These are phyloP conservation scores for Jamesozyma hellenica DNA, from an alignment of 805 yeast species.

Conservation along the genomic window DNA sequence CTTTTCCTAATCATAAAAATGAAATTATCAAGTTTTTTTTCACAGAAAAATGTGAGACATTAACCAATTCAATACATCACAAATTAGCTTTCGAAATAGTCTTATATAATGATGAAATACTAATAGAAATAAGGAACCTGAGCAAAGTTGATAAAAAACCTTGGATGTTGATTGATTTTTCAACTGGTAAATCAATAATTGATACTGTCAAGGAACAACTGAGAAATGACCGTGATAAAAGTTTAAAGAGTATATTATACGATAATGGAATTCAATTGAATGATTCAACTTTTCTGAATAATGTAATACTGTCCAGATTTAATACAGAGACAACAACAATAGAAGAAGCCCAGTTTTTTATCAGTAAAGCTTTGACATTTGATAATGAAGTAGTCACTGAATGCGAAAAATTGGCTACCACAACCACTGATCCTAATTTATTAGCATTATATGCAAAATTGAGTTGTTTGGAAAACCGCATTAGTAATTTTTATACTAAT, in stretches of 20 bases:
- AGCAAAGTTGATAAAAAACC: conserved; percentile 45
- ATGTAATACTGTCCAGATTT: conserved; percentile 29
- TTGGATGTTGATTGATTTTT: conserved; percentile 46
- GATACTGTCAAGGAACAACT: conserved; percentile 50
- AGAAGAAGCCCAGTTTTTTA: conserved; percentile 39
- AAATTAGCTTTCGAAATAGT: conserved; percentile 45
- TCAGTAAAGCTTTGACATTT: conserved; percentile 56
- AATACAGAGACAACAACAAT: conserved; percentile 26
- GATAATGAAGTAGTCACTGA: conserved; percentile 51
- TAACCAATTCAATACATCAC: conserved; percentile 28
- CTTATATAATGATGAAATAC: conserved; percentile 51
- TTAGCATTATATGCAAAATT: conserved; percentile 54
- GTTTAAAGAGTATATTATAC: conserved; percentile 32
- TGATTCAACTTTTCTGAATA: conserved; percentile 27
- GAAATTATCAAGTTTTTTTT: conserved; percentile 40
- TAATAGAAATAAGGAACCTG: conserved; percentile 48
- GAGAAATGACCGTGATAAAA: conserved; percentile 34
- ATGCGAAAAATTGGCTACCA: conserved; percentile 46
- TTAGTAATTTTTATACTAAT: conserved; percentile 10
- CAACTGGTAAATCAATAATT: conserved; percentile 41
- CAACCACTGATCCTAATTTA: conserved; percentile 59
- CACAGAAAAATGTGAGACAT: conserved; percentile 18
- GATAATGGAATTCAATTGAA: conserved; percentile 30
- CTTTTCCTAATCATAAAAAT: conserved; percentile 48
- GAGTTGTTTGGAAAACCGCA: conserved; percentile 40